Base-by-base conservation (phyloP, 2,329 filamentous ascomycete genomes). In the Hirsutella minnesotensis region DNA sequence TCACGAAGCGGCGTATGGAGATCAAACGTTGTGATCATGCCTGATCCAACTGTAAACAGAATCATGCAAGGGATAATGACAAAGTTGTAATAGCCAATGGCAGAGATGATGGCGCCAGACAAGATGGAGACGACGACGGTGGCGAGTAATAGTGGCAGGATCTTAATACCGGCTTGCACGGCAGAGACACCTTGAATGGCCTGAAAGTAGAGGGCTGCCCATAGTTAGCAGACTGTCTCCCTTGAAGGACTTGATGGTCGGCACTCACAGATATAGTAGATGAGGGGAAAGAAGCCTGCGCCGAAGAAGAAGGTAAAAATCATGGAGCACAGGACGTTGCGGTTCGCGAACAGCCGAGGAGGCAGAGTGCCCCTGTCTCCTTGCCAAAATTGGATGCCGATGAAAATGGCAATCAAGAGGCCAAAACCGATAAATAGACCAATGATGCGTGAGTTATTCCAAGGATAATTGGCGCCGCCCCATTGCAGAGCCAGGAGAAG, bases 401-500 rank as follows among this genome's bases (percentile, higher is more conserved):
- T 48, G 46, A 80, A 81, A 22, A 69, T 48, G 43, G 55, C 43
- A 15, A 64, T 56, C 55, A 76, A 65, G 18, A 63, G 54, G 1
- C 55, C 70, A n/a, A 65, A 66, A 4, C 70, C 68, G 9, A 68
- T 61, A 42, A 78, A 68, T 18, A 77, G 58, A 2, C 69, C 72
- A 31, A 77, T 69, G 40, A 76, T 62, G 20, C 57, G 61, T 12
- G 64, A 56, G 56, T 62, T 65, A 44, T 54, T 61, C 75, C 74
- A 79, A 5, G 72, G 41, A 42, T 72, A 69, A 19, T 67, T 55
- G 31, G 66, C 59, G 9, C 75, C 75, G 13, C 73, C 75, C 68
- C 71, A 78, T 50, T 78, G 68, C 36, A 79, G 59, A 9, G 72
- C 74, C 4, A 79, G 63, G 10, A 79, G 58, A 12, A 77, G 60